Conservation (phyloP, 495 filamentous ascomycete genomes). For the Aspergillus hancockii region DNA sequence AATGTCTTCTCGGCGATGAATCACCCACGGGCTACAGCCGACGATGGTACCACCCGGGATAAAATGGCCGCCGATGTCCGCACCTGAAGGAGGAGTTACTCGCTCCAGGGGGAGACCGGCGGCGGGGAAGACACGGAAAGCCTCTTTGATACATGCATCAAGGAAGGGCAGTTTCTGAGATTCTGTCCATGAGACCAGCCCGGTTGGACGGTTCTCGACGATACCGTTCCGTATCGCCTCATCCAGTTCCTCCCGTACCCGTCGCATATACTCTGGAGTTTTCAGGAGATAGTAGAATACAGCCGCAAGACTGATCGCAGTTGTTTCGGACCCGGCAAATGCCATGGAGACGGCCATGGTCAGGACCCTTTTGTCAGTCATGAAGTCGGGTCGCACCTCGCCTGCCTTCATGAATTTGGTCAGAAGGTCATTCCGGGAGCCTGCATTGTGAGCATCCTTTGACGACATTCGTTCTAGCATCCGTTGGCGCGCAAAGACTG, state of each 20-base stretch:
- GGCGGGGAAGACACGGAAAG: constrained; percentile 64
- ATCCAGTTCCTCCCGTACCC: constrained; percentile 56
- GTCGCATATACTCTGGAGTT: constrained; percentile 44
- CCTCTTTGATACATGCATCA: constrained; percentile 67
- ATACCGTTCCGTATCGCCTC: constrained; percentile 43
- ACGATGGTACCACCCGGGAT: constrained; percentile 65
- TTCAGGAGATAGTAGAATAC: constrained; percentile 68
- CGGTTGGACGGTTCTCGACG: constrained; percentile 52
- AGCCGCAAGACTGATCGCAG: constrained; percentile 61
- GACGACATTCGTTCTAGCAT: constrained; percentile 35
- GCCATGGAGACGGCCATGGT: constrained; percentile 45
- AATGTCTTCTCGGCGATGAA: constrained; percentile 57
- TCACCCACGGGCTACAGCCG: constrained; percentile 60
- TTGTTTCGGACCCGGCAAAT: constrained; percentile 61
- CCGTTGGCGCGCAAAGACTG: constrained; percentile 51
- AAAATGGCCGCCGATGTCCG: constrained; percentile 46
- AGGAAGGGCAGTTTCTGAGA: constrained; percentile 61
- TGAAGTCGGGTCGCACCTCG: constrained; percentile 33
- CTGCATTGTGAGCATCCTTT: background rate
- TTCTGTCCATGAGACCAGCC: constrained; percentile 61
- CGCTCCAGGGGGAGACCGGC: constrained; percentile 57
- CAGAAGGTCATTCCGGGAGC: constrained; percentile 26
- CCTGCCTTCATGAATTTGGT: constrained; percentile 34
- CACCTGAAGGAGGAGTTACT: constrained; percentile 37
- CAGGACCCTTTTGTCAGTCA: constrained; percentile 32